Conservation (phyloP, 495 filamentous ascomycete genomes). For the Hypoxylon cercidicola region DNA sequence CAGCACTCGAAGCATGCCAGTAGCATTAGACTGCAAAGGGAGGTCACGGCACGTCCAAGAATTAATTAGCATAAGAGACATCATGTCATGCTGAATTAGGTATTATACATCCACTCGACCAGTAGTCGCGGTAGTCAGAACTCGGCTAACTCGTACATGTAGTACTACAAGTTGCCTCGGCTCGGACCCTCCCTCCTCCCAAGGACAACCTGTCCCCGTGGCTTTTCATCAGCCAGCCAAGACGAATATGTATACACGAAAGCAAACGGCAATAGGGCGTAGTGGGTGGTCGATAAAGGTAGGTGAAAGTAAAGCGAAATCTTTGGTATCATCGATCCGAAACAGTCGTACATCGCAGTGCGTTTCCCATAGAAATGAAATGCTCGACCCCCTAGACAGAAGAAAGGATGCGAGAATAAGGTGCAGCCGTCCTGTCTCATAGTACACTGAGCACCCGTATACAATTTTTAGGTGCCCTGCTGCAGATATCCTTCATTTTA, state of each 20-base stretch:
- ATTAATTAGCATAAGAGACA: slow-evolving; percentile 18
- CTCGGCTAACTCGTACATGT: slow-evolving; percentile 14
- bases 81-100: slow-evolving; percentile 30
- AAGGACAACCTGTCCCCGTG: background rate
- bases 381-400: slow-evolving; percentile 1
- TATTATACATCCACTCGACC: slow-evolving; percentile 31
- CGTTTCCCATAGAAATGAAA: slow-evolving; percentile 33
- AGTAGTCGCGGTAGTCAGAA: slow-evolving; percentile 10
- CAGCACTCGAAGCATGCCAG: background rate
- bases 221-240: slow-evolving; percentile 21
- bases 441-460: slow-evolving; percentile 11
- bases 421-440: slow-evolving; percentile 3
- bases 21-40: background rate
- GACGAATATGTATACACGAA: slow-evolving; percentile 25
- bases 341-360: slow-evolving; percentile 37
- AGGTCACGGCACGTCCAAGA: background rate
- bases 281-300: slow-evolving; percentile 14
- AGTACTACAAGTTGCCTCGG: background rate
- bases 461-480: slow-evolving; percentile 1
- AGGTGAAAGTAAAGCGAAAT: slow-evolving; percentile 22
- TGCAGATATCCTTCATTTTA: slow-evolving; percentile 1
- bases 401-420: slow-evolving; percentile 14
- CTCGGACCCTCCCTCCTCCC: slow-evolving; percentile 17
- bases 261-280: slow-evolving; percentile 20
- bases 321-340: slow-evolving; percentile 48